Percentiles rank a stretch among this genome's conserved stretches.
Evolutionary conservation across 345 rosid genomes (phyloP).

Genomic region (Excoecaria agallocha): DNA sequence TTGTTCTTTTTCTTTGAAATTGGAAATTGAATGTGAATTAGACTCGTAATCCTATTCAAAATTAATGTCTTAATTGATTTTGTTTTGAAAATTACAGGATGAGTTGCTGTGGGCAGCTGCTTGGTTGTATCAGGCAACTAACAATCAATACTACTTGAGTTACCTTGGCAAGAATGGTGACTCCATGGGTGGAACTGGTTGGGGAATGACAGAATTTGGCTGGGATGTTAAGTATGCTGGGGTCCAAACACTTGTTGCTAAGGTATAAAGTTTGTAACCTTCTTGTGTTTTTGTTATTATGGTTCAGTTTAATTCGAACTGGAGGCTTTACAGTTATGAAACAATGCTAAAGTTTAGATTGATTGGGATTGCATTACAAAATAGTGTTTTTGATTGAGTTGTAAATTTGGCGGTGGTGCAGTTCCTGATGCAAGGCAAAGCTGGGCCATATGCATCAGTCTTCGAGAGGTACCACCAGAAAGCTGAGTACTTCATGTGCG

Average conservation of each 20-base stretch:
- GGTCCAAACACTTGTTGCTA: conserved; percentile 88
- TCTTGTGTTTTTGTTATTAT: too few relatives aligned
- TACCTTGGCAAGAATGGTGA: conserved; percentile 86
- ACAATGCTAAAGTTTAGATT: too few relatives aligned
- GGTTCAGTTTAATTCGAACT: too few relatives aligned
- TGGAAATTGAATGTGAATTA: neutral
- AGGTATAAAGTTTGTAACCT: conserved; percentile 41
- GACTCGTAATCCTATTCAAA: neutral
- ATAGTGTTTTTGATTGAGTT: neutral
- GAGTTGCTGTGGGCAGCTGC: conserved; percentile 98
- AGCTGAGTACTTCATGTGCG: conserved; percentile 90
- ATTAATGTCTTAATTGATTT: neutral
- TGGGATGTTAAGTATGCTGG: conserved; percentile 99
- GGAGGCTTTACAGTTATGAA: too few relatives aligned
- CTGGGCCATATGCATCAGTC: conserved; percentile 56
- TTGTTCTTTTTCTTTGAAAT: neutral
- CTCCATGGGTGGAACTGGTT: conserved; percentile 84
- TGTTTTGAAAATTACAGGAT: conserved; percentile 47
- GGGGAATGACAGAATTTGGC: conserved; percentile 91
- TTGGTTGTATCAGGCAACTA: conserved; percentile 86
- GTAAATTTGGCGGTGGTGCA: conserved; percentile 20
- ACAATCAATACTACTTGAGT: conserved; percentile 66
- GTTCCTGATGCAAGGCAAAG: conserved; percentile 95
- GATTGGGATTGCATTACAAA: too few relatives aligned
- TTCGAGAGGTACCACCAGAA: conserved; percentile 74